Percentiles rank a stretch among this genome's conserved stretches.
These are phyloP conservation scores for Epithele typhae DNA, from an alignment of 768 basidiomycete genomes.

Conservation along the genomic window DNA sequence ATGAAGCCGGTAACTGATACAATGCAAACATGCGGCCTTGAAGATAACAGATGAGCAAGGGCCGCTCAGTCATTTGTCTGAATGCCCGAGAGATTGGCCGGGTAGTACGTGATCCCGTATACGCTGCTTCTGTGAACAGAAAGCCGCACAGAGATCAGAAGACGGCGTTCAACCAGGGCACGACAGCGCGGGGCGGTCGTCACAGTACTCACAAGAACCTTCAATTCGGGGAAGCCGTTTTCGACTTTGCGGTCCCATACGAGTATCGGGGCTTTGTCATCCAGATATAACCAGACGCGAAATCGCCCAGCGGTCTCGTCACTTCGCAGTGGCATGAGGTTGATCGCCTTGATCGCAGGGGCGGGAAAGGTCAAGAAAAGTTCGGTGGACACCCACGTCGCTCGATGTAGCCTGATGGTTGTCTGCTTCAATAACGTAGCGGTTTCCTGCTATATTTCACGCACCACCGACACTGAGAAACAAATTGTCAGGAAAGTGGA, in stretches of 20 bases:
- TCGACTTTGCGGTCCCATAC: conserved; percentile 91
- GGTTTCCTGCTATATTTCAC: neutral
- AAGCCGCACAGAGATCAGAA: neutral
- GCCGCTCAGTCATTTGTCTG: conserved; percentile 46
- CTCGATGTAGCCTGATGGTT: conserved; percentile 75
- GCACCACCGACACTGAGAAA: conserved; percentile 73
- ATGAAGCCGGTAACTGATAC: too few species aligned
- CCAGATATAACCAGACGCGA: conserved; percentile 74
- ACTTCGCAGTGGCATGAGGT: conserved; percentile 67
- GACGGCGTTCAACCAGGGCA: neutral
- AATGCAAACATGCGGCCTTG: too few species aligned
- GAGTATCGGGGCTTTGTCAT: conserved; percentile 38
- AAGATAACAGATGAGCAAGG: too few species aligned
- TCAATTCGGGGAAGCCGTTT: conserved; percentile 90
- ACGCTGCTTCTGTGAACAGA: conserved; percentile 73
- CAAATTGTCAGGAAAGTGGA: neutral
- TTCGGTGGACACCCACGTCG: conserved; percentile 92
- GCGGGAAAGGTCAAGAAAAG: conserved; percentile 88
- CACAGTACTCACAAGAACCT: conserved; percentile 65
- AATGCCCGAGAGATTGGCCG: conserved; percentile 80
- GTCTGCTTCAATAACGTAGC: neutral
- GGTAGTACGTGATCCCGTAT: conserved; percentile 83
- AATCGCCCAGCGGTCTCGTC: conserved; percentile 89
- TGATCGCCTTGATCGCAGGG: conserved; percentile 61
- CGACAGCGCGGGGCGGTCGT: too few species aligned